A percentile compares a stretch with the other conserved stretches of the same genome.
These are phyloP conservation scores for Eucalyptus pumila DNA, from an alignment of 345 rosid species.

Conservation along the genomic window DNA sequence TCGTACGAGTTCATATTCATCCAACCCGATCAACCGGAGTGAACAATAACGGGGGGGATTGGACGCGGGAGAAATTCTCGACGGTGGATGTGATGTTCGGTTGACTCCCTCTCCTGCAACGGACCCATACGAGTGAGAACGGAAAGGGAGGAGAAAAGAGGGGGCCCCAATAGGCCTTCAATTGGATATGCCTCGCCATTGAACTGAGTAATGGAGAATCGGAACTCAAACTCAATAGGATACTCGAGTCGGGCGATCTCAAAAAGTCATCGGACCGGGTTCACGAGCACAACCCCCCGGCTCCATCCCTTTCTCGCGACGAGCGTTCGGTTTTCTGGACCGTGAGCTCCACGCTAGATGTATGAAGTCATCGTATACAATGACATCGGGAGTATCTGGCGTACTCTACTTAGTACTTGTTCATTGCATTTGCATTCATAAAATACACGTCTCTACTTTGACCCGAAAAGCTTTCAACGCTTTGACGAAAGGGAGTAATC, in stretches of 20 bases:
- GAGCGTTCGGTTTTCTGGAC: background rate
- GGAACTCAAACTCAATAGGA: background rate
- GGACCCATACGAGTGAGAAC: background rate
- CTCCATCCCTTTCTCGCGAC: background rate
- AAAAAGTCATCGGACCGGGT: background rate
- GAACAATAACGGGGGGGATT: background rate
- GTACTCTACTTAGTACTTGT: background rate
- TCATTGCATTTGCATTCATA: background rate
- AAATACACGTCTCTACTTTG: background rate
- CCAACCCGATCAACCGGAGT: background rate
- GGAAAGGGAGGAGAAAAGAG: background rate
- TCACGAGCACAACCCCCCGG: too few species aligned
- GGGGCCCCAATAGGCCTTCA: background rate
- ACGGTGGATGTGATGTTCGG: background rate
- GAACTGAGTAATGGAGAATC: background rate
- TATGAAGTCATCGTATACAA: background rate
- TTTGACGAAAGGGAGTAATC: background rate
- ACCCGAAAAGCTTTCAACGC: background rate
- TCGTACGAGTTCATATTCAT: background rate
- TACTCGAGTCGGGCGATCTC: background rate
- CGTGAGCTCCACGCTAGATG: background rate
- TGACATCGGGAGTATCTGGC: background rate
- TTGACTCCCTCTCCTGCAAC: background rate
- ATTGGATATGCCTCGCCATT: rapidly evolving
- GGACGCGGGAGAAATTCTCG: background rate